Percentiles rank a stretch among this genome's conserved stretches.
These are phyloP conservation scores for Maudiozyma bulderi DNA, from an alignment of 805 yeast genomes.

Conservation along the genomic window DNA sequence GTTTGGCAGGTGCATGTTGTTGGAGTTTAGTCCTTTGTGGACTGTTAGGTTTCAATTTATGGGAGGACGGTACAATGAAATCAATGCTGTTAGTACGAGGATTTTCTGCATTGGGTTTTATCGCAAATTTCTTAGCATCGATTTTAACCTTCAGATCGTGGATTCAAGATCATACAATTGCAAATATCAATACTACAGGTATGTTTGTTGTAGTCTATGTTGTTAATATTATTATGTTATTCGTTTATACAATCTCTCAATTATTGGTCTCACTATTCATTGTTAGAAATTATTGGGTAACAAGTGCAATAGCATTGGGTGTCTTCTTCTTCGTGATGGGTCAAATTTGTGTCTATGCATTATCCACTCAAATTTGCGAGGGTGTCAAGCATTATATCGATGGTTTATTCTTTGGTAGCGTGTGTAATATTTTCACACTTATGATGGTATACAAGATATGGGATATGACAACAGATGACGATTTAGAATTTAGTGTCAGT, in stretches of 20 bases:
- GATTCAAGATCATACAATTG: slow-evolving; percentile 36
- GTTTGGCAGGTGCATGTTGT: slow-evolving; percentile 62
- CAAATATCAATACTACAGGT: slow-evolving; percentile 48
- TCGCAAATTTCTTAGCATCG: slow-evolving; percentile 55
- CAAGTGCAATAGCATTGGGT: slow-evolving; percentile 72
- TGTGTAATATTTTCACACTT: slow-evolving; percentile 68
- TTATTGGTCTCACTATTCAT: slow-evolving; percentile 55
- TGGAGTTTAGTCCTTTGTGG: slow-evolving; percentile 65
- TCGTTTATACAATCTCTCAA: slow-evolving; percentile 58
- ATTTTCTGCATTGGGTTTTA: slow-evolving; percentile 48
- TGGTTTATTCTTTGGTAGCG: slow-evolving; percentile 76
- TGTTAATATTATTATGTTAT: slow-evolving; percentile 57
- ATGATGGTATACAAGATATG: slow-evolving; percentile 96
- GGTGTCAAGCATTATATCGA: slow-evolving; percentile 79
- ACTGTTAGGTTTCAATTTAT: slow-evolving; percentile 72
- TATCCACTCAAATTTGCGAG: slow-evolving; percentile 57
- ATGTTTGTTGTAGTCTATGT: slow-evolving; percentile 64
- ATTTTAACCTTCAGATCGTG: slow-evolving; percentile 66
- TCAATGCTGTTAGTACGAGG: slow-evolving; percentile 52
- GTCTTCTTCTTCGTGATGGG: slow-evolving; percentile 68
- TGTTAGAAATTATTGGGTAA: slow-evolving; percentile 74
- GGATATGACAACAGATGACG: slow-evolving; percentile 94
- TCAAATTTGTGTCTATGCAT: slow-evolving; percentile 65
- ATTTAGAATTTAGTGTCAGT: slow-evolving; percentile 80
- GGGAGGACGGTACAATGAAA: slow-evolving; percentile 83